Percentiles rank a stretch among this genome's conserved stretches.
These are phyloP conservation scores for Penicillium turbatum DNA, from an alignment of 495 filamentous ascomycete genomes.

Conservation along the genomic window DNA sequence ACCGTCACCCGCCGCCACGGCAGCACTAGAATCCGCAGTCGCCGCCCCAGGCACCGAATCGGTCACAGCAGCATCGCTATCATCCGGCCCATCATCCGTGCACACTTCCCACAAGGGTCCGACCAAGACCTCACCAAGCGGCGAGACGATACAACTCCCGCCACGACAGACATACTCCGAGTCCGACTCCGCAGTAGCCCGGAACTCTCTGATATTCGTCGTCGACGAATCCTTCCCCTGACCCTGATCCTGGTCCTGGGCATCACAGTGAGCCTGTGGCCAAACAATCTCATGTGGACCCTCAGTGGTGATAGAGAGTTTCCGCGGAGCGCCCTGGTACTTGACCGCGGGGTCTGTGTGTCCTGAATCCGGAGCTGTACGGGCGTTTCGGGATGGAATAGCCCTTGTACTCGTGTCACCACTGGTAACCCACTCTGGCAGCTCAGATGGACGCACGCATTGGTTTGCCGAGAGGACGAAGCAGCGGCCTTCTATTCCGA, in stretches of 20 bases:
- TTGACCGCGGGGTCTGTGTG: not conserved
- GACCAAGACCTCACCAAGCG: slow-evolving; percentile 69
- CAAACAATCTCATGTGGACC: slow-evolving; percentile 53
- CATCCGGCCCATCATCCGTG: slow-evolving; percentile 46
- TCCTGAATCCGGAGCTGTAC: not conserved
- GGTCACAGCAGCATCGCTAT: slow-evolving; percentile 9
- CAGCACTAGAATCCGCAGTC: not conserved
- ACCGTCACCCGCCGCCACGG: slow-evolving; percentile 20
- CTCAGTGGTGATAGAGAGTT: slow-evolving; percentile 40
- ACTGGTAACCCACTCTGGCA: slow-evolving; percentile 53
- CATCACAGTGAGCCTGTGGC: slow-evolving; percentile 24
- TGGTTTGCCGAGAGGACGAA: slow-evolving; percentile 89
- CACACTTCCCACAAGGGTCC: slow-evolving; percentile 79
- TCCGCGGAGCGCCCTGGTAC: slow-evolving; percentile 5
- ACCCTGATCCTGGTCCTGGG: not conserved
- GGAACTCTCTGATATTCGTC: not conserved
- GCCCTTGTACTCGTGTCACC: slow-evolving; percentile 7
- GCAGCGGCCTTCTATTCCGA: slow-evolving; percentile 74
- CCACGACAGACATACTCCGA: slow-evolving; percentile 43
- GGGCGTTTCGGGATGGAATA: too few species aligned
- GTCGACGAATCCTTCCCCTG: not conserved
- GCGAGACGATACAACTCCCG: slow-evolving; percentile 78
- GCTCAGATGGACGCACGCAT: slow-evolving; percentile 57
- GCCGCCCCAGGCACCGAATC: not conserved
- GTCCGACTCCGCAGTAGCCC: not conserved